Conservation (phyloP, 164 flowering plant genomes). For the Chimonanthus praecox region DNA sequence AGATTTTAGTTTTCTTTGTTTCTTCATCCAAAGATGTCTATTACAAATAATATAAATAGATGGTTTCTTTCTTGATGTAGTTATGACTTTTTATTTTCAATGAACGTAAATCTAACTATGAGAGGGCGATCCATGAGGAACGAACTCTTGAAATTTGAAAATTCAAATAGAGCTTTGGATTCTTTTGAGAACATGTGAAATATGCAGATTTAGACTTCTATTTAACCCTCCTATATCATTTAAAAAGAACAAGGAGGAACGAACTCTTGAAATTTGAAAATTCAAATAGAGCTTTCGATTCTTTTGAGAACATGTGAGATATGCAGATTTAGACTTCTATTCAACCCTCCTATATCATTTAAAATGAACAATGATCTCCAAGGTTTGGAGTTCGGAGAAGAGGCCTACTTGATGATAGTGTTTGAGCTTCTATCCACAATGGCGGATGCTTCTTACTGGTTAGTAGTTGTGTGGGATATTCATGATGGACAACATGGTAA, state of each 20-base stretch:
- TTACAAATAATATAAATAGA: too few species aligned
- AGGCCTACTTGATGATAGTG: neutral
- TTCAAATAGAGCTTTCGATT: neutral
- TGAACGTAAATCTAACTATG: neutral
- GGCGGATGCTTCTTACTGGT: neutral
- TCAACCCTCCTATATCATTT: neutral
- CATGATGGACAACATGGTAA: too few species aligned
- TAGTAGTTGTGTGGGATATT: too few species aligned
- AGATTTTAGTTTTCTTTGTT: neutral
- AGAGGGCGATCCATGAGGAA: neutral
- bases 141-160: too few species aligned
- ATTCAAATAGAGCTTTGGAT: neutral
- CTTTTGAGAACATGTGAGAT: neutral
- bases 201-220: neutral
- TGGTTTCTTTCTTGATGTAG: too few species aligned
- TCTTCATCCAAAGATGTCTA: neutral
- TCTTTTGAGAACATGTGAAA: neutral
- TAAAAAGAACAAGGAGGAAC: too few species aligned
- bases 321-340: neutral
- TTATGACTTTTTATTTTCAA: too few species aligned
- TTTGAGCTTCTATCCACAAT: neutral
- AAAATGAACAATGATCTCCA: too few species aligned
- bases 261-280: too few species aligned
- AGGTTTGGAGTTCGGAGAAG: neutral
- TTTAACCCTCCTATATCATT: neutral